Evolutionary conservation across 208 protist species (phyloP).

Genomic region (Leptomonas pyrrhocoris): DNA sequence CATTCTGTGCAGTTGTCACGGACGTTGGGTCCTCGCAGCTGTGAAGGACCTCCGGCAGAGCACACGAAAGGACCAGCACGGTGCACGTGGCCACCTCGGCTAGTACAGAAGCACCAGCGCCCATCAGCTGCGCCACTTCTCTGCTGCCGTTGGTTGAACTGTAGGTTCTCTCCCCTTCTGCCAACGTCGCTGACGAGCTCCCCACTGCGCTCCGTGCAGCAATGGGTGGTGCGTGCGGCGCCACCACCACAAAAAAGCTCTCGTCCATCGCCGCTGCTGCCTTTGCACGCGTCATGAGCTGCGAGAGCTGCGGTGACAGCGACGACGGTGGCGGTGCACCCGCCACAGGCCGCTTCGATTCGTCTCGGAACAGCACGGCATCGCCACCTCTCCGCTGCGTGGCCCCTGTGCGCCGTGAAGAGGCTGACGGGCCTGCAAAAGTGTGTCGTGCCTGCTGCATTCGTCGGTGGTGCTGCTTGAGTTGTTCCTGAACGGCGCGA

Average conservation of each 20-base stretch:
- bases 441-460: background rate
- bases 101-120: background rate
- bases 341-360: background rate
- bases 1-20: background rate
- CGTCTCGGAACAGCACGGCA: background rate
- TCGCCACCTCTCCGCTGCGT: background rate
- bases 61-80: background rate
- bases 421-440: background rate
- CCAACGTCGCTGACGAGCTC: background rate
- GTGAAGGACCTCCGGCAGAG: background rate
- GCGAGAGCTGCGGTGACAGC: background rate
- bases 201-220: background rate
- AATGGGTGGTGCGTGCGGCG: background rate
- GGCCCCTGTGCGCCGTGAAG: background rate
- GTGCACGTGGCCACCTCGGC: background rate
- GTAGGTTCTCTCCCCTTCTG: background rate
- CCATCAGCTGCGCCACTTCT: background rate
- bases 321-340: background rate
- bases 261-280: background rate
- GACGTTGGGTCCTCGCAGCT: background rate
- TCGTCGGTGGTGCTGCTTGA: conserved; percentile 14
- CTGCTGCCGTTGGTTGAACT: background rate
- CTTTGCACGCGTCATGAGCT: background rate
- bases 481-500: conserved; percentile 13
- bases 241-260: background rate